Evolutionary conservation across 179 eudicot species (phyloP).

Genomic region (Camellia oleifera): DNA sequence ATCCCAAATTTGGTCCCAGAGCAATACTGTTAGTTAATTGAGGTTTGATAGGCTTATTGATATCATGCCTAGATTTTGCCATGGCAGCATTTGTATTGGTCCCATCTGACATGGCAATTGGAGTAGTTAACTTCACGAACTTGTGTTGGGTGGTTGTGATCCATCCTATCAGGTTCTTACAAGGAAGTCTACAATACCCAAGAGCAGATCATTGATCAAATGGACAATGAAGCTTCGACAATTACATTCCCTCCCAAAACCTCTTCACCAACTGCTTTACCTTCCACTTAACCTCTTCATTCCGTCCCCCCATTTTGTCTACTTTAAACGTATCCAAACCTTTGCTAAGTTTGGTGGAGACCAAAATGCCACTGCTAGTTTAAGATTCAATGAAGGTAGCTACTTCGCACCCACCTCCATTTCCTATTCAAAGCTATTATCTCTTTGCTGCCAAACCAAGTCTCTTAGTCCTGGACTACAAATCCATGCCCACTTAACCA

Average conservation of each 20-base stretch:
- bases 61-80: no score
- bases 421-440: slow-evolving; percentile 50
- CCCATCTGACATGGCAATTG: no score
- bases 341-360: slow-evolving; percentile 19
- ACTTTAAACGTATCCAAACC: slow-evolving; percentile 23
- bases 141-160: no score
- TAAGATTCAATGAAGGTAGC: slow-evolving; percentile 12
- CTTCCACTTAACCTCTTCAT: slow-evolving; percentile 28
- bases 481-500: slow-evolving; percentile 60
- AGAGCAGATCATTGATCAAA: not conserved
- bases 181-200: not conserved
- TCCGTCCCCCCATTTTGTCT: slow-evolving; percentile 10
- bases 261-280: slow-evolving; percentile 30
- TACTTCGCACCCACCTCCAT: slow-evolving; percentile 16
- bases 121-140: no score
- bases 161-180: no score
- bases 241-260: slow-evolving; percentile 36
- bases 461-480: slow-evolving; percentile 53
- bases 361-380: slow-evolving; percentile 4
- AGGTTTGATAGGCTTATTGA: no score
- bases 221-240: slow-evolving; percentile 38
- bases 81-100: no score
- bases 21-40: no score
- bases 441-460: slow-evolving; percentile 47
- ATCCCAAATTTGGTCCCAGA: no score